Conservation (phyloP, 805 yeast species). For the Cyberlindnera amylophila region DNA sequence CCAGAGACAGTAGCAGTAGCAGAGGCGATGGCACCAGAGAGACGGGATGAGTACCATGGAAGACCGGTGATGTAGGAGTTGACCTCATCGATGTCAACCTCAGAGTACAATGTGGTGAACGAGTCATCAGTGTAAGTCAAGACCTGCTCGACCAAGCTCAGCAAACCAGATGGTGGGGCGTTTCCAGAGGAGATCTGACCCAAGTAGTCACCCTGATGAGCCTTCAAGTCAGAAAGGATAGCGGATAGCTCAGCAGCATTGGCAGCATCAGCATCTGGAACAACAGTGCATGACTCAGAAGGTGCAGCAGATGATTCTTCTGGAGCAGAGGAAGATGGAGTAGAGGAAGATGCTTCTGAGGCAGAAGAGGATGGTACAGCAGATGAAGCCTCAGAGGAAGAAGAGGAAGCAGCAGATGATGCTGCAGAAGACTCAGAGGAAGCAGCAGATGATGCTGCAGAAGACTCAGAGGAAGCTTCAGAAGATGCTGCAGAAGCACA, state of each 20-base stretch:
- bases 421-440: no score
- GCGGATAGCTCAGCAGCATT: conserved; percentile 7
- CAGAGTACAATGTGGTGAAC: conserved; percentile 28
- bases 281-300: neutral
- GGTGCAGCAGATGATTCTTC: neutral
- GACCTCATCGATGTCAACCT: conserved; percentile 24
- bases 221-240: conserved; percentile 13
- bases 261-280: conserved; percentile 1
- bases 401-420: no score
- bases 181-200: conserved; percentile 16
- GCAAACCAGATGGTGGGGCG: conserved; percentile 26
- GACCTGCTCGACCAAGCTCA: conserved; percentile 24
- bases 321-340: conserved; percentile 3
- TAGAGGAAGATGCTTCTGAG: no score
- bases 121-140: conserved; percentile 31
- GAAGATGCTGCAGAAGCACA: no score
- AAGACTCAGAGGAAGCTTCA: no score
- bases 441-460: neutral
- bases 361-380: conserved; percentile 1
- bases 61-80: conserved; percentile 26
- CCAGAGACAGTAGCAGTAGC: conserved; percentile 8
- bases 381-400: conserved; percentile 1
- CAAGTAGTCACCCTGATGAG: conserved; percentile 15
- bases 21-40: conserved; percentile 11
- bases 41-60: conserved; percentile 29